Percentiles rank a stretch among this genome's conserved stretches.
These are phyloP conservation scores for Trametes elegans DNA, from an alignment of 768 basidiomycete genomes.

Conservation along the genomic window DNA sequence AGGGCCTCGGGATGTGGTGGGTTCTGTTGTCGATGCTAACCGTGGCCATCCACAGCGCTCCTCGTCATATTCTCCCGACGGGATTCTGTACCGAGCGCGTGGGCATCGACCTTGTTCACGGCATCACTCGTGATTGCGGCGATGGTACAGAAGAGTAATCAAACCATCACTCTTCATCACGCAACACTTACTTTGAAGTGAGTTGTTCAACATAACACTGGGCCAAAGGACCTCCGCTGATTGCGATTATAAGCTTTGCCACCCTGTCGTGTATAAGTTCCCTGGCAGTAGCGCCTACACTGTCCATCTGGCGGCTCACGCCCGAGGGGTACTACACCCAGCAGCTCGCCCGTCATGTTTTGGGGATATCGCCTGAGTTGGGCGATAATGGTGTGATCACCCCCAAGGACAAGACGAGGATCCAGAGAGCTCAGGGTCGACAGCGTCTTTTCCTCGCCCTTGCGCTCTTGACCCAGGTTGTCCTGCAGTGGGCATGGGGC, in stretches of 20 bases:
- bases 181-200: slow-evolving; percentile 28
- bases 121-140: slow-evolving; percentile 28
- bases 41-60: slow-evolving; percentile 18
- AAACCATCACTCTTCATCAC: slow-evolving; percentile 26
- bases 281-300: slow-evolving; percentile 26
- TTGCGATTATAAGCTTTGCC: slow-evolving; percentile 9
- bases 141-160: slow-evolving; percentile 23
- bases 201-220: background rate
- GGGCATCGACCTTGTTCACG: slow-evolving; percentile 28
- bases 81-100: slow-evolving; percentile 28
- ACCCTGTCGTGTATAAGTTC: slow-evolving; percentile 30
- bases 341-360: slow-evolving; percentile 16
- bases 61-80: slow-evolving; percentile 26
- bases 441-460: slow-evolving; percentile 25
- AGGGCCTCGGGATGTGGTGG: background rate
- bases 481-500: slow-evolving; percentile 30
- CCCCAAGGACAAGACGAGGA: slow-evolving; percentile 10
- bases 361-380: background rate
- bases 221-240: too few species aligned
- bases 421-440: slow-evolving; percentile 20
- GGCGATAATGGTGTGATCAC: slow-evolving; percentile 1
- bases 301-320: slow-evolving; percentile 27
- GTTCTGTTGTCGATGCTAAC: background rate
- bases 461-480: slow-evolving; percentile 28
- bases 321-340: slow-evolving; percentile 19